These are phyloP conservation scores for Talinum fruticosum DNA, from an alignment of 148 eudicot species.

Conservation along the genomic window DNA sequence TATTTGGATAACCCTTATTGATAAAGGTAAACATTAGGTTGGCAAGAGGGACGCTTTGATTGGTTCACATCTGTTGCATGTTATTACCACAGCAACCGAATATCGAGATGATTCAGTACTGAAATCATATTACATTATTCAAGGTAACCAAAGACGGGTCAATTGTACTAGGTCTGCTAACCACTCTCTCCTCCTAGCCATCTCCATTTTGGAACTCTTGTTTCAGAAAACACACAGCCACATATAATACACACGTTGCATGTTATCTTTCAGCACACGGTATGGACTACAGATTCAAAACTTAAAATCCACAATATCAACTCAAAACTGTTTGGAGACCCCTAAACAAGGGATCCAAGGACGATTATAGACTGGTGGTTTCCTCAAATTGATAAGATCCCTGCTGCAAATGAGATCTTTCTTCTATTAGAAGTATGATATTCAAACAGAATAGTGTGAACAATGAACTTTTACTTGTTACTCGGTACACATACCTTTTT, in stretches of 20 bases:
- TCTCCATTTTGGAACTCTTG: background rate
- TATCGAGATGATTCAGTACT: background rate
- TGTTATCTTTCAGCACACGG: background rate
- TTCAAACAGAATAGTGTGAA: background rate
- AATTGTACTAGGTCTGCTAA: background rate
- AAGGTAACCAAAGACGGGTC: background rate
- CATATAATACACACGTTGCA: background rate
- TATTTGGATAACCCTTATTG: background rate
- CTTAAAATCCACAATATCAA: background rate
- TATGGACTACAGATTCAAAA: background rate
- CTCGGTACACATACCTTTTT: conserved; percentile 40
- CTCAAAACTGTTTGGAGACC: background rate
- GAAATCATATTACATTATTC: background rate
- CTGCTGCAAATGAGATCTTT: background rate
- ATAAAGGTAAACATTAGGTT: background rate
- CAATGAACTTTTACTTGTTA: background rate
- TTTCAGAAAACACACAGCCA: background rate
- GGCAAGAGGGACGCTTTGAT: background rate
- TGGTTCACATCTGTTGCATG: background rate
- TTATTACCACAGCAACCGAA: background rate
- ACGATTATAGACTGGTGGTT: background rate
- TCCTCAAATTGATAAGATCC: background rate
- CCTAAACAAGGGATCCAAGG: background rate
- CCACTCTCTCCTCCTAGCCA: background rate
- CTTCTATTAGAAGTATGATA: background rate